phyloP scores from a whole-genome alignment of 371 early-diverging fungal species.

The Rhizopus arrhizus region DNA sequence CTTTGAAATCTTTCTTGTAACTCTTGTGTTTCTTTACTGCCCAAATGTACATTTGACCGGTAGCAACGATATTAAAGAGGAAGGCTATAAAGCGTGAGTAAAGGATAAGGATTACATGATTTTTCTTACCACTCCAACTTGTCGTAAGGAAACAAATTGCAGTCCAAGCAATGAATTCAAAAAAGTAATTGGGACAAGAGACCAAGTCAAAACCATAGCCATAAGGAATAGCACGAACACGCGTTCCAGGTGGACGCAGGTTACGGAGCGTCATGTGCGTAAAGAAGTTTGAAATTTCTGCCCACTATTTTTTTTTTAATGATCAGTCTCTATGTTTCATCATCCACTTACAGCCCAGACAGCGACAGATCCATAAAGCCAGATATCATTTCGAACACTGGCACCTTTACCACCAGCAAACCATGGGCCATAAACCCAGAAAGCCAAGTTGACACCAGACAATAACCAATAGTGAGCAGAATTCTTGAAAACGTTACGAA shows the following conservation, averaged over 20 bases:
- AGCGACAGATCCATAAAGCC: conserved; percentile 60
- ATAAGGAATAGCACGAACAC: conserved; percentile 85
- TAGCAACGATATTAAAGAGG: conserved; percentile 80
- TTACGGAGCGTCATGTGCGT: conserved; percentile 89
- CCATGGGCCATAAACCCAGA: conserved; percentile 82
- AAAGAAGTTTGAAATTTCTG: conserved; percentile 83
- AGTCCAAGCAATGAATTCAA: conserved; percentile 88
- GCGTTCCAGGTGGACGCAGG: conserved; percentile 90
- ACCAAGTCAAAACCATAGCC: conserved; percentile 93
- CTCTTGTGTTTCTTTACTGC: conserved; percentile 94
- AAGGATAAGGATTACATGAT: not conserved
- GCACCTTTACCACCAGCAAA: conserved; percentile 56
- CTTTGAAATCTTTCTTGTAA: conserved; percentile 89
- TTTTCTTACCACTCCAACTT: conserved; percentile 65
- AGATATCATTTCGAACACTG: conserved; percentile 56
- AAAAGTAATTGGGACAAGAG: conserved; percentile 93
- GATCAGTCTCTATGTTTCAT: not conserved
- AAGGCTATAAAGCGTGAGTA: conserved; percentile 48
- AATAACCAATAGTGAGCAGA: conserved; percentile 92
- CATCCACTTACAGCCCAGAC: conserved; percentile 65
- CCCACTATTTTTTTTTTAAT: conserved; percentile 45
- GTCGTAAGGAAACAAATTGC: conserved; percentile 76
- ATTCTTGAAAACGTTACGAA: conserved; percentile 92
- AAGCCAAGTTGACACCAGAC: conserved; percentile 86
- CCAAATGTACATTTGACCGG: conserved; percentile 94